Evolutionary conservation across 176 grass and related monocot genomes (phyloP).

Genomic region (Carex parvula): DNA sequence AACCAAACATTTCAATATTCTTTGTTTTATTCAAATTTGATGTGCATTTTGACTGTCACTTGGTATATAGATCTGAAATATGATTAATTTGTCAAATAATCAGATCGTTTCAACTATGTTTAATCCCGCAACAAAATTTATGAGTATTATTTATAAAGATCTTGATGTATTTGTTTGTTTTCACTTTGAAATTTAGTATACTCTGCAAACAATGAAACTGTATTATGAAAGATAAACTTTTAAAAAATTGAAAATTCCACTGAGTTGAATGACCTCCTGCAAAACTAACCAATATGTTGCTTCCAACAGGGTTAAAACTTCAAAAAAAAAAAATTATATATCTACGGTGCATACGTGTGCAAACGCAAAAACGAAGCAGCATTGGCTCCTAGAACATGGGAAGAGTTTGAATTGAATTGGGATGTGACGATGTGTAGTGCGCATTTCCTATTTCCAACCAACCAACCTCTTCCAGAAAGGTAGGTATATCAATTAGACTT

Average conservation of each 20-base stretch:
- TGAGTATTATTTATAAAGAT: background rate
- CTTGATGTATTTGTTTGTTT: background rate
- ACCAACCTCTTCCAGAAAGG: background rate
- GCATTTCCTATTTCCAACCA: background rate
- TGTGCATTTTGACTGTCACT: background rate
- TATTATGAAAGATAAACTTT: background rate
- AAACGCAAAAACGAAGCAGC: too few relatives aligned
- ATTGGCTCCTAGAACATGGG: constrained; percentile 1
- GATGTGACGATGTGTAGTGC: background rate
- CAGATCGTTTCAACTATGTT: background rate
- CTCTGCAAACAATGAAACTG: too few relatives aligned
- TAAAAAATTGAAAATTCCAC: background rate
- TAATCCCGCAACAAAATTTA: background rate
- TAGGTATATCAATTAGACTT: background rate
- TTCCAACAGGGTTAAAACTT: background rate
- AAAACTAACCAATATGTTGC: background rate
- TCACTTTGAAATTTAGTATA: background rate
- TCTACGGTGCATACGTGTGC: too few relatives aligned
- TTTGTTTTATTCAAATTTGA: background rate
- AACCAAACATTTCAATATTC: background rate
- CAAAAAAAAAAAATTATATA: background rate
- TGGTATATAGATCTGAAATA: background rate
- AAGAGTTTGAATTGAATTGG: background rate
- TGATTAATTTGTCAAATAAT: background rate
- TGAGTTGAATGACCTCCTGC: background rate